phyloP scores from a whole-genome alignment of 225 moss, liverwort and hornwort species.

The Polytrichum formosum region DNA sequence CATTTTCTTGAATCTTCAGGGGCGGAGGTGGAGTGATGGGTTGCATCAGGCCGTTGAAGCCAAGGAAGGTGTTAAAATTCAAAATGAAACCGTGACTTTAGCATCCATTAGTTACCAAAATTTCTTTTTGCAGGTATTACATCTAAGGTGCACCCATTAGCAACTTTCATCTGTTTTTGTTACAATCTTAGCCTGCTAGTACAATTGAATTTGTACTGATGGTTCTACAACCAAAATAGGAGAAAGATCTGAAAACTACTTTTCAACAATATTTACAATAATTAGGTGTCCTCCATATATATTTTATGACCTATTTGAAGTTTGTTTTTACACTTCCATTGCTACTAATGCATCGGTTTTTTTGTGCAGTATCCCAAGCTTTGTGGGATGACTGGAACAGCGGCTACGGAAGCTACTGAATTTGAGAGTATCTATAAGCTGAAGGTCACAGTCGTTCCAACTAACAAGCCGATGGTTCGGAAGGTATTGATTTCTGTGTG shows the following conservation, averaged over 20 bases:
- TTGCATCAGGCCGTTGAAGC: conserved; percentile 98
- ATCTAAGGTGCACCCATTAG: background rate
- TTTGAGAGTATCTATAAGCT: conserved; percentile 90
- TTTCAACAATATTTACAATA: too few species aligned
- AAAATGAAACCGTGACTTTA: conserved; percentile 93
- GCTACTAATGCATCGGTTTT: background rate
- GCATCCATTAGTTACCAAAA: conserved; percentile 97
- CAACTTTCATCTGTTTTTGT: too few species aligned
- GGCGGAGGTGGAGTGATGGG: conserved; percentile 95
- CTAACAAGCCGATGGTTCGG: conserved; percentile 84
- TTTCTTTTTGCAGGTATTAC: conserved; percentile 81
- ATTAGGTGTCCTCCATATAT: too few species aligned
- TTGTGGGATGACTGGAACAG: conserved; percentile 98
- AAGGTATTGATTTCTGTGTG: conserved; percentile 40
- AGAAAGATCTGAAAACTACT: too few species aligned
- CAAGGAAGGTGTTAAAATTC: conserved; percentile 85
- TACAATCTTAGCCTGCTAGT: too few species aligned
- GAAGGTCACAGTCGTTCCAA: conserved; percentile 87
- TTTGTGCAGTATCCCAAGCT: conserved; percentile 71
- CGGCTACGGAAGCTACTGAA: conserved; percentile 87
- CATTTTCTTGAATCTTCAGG: conserved; percentile 31
- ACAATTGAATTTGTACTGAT: too few species aligned
- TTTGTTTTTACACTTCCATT: too few species aligned
- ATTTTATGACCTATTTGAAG: too few species aligned
- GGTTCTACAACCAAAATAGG: too few species aligned